Percentiles rank a stretch among this genome's conserved stretches.
phyloP scores from a whole-genome alignment of 2,329 filamentous ascomycete species.

The Thielaviopsis musarum region DNA sequence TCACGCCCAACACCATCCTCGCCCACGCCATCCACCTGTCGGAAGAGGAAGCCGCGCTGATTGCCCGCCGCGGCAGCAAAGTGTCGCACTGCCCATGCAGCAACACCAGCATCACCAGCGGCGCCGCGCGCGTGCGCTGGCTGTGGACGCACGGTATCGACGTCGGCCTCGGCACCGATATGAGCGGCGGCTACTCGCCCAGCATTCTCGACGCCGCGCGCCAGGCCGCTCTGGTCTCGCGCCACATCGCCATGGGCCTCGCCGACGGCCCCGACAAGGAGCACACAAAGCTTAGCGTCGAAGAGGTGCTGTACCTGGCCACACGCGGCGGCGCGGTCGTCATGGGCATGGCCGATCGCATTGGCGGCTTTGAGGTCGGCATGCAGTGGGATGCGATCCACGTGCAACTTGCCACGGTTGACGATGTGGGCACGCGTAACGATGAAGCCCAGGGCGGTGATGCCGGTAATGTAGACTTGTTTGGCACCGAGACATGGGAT shows the following conservation, averaged over 20 bases:
- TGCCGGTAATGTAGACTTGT: constrained; percentile 62
- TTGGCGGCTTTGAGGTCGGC: constrained; percentile 72
- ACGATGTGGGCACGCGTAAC: constrained; percentile 22
- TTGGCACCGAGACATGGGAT: constrained; percentile 81
- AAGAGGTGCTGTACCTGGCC: constrained; percentile 72
- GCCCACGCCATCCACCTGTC: constrained; percentile 71
- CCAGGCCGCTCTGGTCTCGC: constrained; percentile 62
- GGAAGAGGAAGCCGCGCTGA: constrained; percentile 45
- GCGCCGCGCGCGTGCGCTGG: constrained; percentile 57
- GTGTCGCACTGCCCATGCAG: constrained; percentile 77
- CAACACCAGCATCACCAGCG: constrained; percentile 69
- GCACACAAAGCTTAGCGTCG: constrained; percentile 54
- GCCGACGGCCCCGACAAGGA: constrained; percentile 23
- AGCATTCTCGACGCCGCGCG: constrained; percentile 70
- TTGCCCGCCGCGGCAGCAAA: constrained; percentile 44
- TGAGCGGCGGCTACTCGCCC: constrained; percentile 72
- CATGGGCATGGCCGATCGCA: constrained; percentile 50
- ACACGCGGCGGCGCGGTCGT: constrained; percentile 77
- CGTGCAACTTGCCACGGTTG: constrained; percentile 42
- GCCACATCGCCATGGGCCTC: constrained; percentile 46
- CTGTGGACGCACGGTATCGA: constrained; percentile 58
- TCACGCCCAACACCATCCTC: constrained; percentile 59
- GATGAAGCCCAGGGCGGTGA: constrained; percentile 17
- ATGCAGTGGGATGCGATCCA: constrained; percentile 88
- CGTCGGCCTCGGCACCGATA: constrained; percentile 79